Evolutionary conservation across 1,284 basidiomycete species (phyloP), one percentile per base, ranked within the genome.

Genomic region (Irpex sp.): DNA sequence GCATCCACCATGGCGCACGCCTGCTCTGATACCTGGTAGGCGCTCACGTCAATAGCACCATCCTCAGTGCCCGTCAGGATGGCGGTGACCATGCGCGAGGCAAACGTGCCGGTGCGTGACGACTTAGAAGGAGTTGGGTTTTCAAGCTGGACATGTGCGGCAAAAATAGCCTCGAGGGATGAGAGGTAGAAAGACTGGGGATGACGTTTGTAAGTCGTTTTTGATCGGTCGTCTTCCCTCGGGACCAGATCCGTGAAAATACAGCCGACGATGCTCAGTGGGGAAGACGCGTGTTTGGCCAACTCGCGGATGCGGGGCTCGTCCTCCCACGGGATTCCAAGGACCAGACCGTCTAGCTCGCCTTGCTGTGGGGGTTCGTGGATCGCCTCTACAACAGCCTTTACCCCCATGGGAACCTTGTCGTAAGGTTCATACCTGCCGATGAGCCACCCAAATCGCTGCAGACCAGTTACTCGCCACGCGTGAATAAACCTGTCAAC

Each of bases 381-480:
- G 51, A 99, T 94, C 2, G 95, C 96, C 73, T 99, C 97, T 0
- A 99, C 96, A 2, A 99, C 93, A 2, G 94, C 94, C 75, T 99
- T 99, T 65, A 99, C 87, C 7, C 97, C 97, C 95, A 99, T 97
- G 0, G 97, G 97, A 1, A 98, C 96, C 69, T 95, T 87, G 56
- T 93, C 91, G 70, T 99, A 99, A 8, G 93, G 87, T 69, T 95
- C 93, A 69, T 96, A 98, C 62, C 85, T 85, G 2, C 97, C 97
- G 61, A 99, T 83, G 60, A 99, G 79, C 87, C 95, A 98, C 3
- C 94, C 97, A 69, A 98, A 95, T 14, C 97, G 86, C 73, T 99
- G 97, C 56, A 86, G 78, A 9, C 93, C 94, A 0, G 95, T 96
- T 66, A 81, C 79, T 54, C 97, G 83, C 97, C 97, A 99, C 10